These are phyloP conservation scores for Metschnikowia amazonensis DNA, from an alignment of 805 yeast species.

Conservation along the genomic window DNA sequence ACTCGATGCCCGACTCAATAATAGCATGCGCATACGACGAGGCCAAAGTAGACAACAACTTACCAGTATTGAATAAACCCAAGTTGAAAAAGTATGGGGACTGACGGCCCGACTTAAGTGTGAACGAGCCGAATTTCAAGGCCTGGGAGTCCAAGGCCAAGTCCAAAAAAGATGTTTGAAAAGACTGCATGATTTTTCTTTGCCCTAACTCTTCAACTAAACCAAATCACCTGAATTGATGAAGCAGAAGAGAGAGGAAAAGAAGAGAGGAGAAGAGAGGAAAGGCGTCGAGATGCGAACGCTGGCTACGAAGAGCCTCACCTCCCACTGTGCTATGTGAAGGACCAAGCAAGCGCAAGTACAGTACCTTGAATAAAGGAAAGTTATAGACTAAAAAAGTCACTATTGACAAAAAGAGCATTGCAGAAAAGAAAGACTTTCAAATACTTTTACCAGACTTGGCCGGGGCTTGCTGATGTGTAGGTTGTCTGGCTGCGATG, in stretches of 20 bases:
- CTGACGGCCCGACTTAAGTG: constrained; percentile 84
- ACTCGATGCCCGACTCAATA: constrained; percentile 73
- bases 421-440: too few relatives aligned
- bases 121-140: constrained; percentile 81
- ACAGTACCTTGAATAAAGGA: not conserved
- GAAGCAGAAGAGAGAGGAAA: constrained; percentile 10
- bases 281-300: not conserved
- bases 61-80: constrained; percentile 80
- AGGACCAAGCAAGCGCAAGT: not conserved
- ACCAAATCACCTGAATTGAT: constrained; percentile 12
- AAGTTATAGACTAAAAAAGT: not conserved
- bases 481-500: not conserved
- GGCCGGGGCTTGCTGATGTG: not conserved
- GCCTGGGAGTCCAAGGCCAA: constrained; percentile 80
- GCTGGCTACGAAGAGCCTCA: not conserved
- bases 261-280: constrained; percentile 6
- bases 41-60: constrained; percentile 73
- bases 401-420: not conserved
- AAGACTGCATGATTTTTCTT: constrained; percentile 34
- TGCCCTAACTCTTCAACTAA: constrained; percentile 4
- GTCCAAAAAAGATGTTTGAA: constrained; percentile 68
- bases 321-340: not conserved
- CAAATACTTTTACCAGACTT: too few relatives aligned
- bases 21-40: constrained; percentile 87
- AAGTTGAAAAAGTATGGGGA: constrained; percentile 92